phyloP scores from a whole-genome alignment of 2,329 filamentous ascomycete genomes.

The Lasiodiplodia theobromae region DNA sequence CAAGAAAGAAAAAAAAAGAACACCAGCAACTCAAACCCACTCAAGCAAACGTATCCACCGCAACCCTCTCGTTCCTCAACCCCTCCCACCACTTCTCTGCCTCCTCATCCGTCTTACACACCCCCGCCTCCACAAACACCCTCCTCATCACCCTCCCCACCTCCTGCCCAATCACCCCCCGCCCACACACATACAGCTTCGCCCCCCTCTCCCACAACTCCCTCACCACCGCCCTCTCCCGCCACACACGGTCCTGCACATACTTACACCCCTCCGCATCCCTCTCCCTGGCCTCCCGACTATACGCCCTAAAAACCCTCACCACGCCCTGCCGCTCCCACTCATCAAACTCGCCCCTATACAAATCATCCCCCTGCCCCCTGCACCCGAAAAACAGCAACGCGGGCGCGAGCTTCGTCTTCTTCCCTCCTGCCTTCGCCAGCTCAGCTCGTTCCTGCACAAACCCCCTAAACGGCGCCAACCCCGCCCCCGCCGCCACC shows the following conservation, averaged over 20 bases:
- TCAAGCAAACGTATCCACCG: too few relatives aligned
- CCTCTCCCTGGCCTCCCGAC: conserved; percentile 44
- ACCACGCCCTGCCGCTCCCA: conserved; percentile 70
- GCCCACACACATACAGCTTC: conserved; percentile 71
- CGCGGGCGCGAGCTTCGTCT: conserved; percentile 62
- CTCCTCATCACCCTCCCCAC: conserved; percentile 51
- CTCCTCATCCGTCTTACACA: too few relatives aligned
- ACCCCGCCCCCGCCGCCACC: conserved; percentile 48
- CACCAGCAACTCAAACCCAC: too few relatives aligned
- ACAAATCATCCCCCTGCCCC: conserved; percentile 65
- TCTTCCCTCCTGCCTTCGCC: conserved; percentile 57
- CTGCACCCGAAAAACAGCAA: conserved; percentile 72
- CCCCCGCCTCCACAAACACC: conserved; percentile 39
- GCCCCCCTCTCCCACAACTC: conserved; percentile 58
- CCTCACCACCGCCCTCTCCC: conserved; percentile 54
- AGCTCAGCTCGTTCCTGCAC: conserved; percentile 51
- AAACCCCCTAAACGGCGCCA: conserved; percentile 54
- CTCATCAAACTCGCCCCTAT: conserved; percentile 62
- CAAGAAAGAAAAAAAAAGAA: too few relatives aligned
- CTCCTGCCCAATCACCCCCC: conserved; percentile 53
- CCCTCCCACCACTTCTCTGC: too few relatives aligned
- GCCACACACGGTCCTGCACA: conserved; percentile 60
- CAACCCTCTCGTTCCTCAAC: too few relatives aligned
- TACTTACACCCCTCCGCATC: conserved; percentile 57
- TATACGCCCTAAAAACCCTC: conserved; percentile 67